Evolutionary conservation across 768 basidiomycete genomes (phyloP).

Genomic region (Holtermanniella nyarrowii): DNA sequence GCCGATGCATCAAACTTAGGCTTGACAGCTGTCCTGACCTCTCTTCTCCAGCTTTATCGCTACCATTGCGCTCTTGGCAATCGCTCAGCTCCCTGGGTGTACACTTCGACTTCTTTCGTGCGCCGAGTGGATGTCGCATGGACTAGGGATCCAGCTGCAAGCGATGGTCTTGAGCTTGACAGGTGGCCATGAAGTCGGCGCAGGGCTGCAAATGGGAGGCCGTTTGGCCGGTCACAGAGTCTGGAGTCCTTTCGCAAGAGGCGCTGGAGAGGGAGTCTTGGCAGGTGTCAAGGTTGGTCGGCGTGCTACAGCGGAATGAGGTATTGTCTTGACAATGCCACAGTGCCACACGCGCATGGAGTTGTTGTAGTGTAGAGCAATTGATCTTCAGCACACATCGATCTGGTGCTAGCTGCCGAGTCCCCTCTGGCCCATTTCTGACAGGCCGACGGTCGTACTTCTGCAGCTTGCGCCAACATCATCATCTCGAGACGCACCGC

Average conservation of each 20-base stretch:
- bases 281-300: slow-evolving; percentile 3
- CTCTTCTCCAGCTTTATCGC: slow-evolving; percentile 11
- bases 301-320: slow-evolving; percentile 1
- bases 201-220: slow-evolving; percentile 9
- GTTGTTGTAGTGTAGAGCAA: no score
- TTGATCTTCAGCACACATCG: no score
- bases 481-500: no score
- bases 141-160: slow-evolving; percentile 20
- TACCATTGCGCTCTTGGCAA: slow-evolving; percentile 12
- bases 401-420: no score
- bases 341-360: no score
- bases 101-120: slow-evolving; percentile 16
- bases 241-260: slow-evolving; percentile 10
- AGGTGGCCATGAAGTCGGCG: neutral
- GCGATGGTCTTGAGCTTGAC: slow-evolving; percentile 3
- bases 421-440: no score
- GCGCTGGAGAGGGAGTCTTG: slow-evolving; percentile 22
- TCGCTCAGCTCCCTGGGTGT: slow-evolving; percentile 13
- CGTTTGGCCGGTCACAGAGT: slow-evolving; percentile 9
- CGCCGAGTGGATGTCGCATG: slow-evolving; percentile 23
- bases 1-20: slow-evolving; percentile 5
- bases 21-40: slow-evolving; percentile 10
- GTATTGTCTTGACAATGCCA: no score
- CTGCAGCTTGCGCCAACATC: no score
- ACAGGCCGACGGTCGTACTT: no score